Evolutionary conservation across 306 rosid genomes (phyloP).

Genomic region (Glycine soja): DNA sequence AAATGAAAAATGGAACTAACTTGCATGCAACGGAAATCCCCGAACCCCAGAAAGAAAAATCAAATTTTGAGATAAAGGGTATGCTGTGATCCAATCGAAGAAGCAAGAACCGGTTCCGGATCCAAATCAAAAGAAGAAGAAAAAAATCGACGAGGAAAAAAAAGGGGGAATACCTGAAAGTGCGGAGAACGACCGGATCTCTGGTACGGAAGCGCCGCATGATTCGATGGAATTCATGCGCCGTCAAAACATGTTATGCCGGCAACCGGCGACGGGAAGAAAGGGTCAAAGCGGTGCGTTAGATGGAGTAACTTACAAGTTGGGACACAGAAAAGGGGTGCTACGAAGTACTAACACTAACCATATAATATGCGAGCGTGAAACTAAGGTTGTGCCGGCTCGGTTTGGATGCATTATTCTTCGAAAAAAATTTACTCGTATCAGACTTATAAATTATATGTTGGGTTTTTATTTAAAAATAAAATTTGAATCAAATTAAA

Average conservation of each 20-base stretch:
- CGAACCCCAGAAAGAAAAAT: neutral
- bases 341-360: neutral
- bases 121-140: slow-evolving; percentile 33
- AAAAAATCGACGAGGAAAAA: slow-evolving; percentile 5
- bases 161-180: slow-evolving; percentile 50
- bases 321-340: slow-evolving; percentile 33
- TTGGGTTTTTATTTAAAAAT: no score
- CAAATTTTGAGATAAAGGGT: slow-evolving; percentile 15
- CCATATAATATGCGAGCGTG: neutral
- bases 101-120: slow-evolving; percentile 5
- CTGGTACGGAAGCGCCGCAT: slow-evolving; percentile 43
- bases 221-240: slow-evolving; percentile 27
- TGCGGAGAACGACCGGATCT: slow-evolving; percentile 49
- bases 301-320: slow-evolving; percentile 24
- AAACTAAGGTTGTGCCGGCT: no score
- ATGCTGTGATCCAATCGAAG: slow-evolving; percentile 50
- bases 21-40: slow-evolving; percentile 22
- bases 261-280: slow-evolving; percentile 51
- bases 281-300: neutral
- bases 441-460: no score
- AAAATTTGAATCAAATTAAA: no score
- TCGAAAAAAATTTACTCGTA: no score
- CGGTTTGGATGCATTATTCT: no score
- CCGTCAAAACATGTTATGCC: slow-evolving; percentile 53
- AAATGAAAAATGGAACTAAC: slow-evolving; percentile 17